phyloP scores from a whole-genome alignment of 148 eudicot species.

The Chenopodium album region DNA sequence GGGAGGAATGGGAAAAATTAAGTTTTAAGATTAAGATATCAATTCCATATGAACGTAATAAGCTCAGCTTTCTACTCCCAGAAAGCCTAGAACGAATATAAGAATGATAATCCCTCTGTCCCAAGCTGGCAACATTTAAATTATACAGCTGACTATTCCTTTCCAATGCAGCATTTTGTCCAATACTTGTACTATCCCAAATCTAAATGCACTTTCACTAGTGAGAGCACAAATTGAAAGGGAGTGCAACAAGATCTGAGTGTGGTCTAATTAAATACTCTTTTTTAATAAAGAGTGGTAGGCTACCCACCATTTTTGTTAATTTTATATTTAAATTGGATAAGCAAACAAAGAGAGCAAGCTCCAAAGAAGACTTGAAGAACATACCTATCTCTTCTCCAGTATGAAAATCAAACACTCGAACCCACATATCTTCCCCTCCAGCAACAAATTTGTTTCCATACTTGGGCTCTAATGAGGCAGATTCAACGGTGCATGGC shows the following conservation, averaged over 20 bases:
- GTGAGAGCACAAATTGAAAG: background rate
- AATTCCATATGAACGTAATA: too few species aligned
- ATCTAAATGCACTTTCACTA: background rate
- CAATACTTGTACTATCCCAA: background rate
- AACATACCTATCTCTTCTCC: conserved; percentile 77
- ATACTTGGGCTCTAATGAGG: conserved; percentile 83
- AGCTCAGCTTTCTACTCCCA: too few species aligned
- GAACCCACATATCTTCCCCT: conserved; percentile 98
- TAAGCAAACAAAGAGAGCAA: background rate
- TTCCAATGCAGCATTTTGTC: background rate
- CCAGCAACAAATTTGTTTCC: conserved; percentile 91
- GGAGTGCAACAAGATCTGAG: background rate
- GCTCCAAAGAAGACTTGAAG: background rate
- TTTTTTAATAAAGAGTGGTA: background rate
- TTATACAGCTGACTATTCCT: background rate
- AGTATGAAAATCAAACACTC: conserved; percentile 80
- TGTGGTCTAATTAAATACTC: background rate
- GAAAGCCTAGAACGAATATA: too few species aligned
- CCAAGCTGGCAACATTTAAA: too few species aligned
- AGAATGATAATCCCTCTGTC: too few species aligned
- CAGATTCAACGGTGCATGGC: conserved; percentile 88
- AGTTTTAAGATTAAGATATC: too few species aligned
- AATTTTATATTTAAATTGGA: background rate
- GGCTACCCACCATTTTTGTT: background rate
- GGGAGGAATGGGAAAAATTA: too few species aligned